Base-by-base conservation (phyloP, 768 basidiomycete species). In the Agaricus subrufescens region DNA sequence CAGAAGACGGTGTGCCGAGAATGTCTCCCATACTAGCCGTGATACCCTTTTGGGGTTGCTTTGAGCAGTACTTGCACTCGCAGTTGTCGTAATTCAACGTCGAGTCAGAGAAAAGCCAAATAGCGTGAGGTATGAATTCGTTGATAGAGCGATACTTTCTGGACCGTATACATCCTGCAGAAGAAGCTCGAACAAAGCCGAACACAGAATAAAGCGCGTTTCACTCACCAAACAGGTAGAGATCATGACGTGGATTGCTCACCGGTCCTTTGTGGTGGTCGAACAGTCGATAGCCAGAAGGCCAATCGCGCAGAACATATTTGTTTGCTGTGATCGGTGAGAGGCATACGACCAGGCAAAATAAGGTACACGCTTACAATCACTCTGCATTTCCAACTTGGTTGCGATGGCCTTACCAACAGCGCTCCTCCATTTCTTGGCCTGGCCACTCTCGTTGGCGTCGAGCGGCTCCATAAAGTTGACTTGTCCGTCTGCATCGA, bases 81-180 rank as follows among this genome's bases (percentile, higher is more conserved):
- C 90, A 93, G 43, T 77, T 77, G 2, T 66, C 63, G 45, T 75
- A 75, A 58, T 78, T 67, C 57, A 77, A 64, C 2, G 72, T 73
- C 0, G 72, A 63, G 57, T 89, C 85, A 6, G 73, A 73, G 67
- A 85, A 74, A 9, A 94, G 79, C 91, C 91, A 94, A 56, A 84
- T 74, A 2, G 88, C 88, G 62, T 94, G 92, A 3, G 91, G 90
- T 46, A 87, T 80, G 66, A 94, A 91, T 65, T 94, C 92, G 47
- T 87, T 86, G n/a, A 84, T 74, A 11, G 91, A 92, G 43, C 92
- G 87, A 68, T 92, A 94, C 34, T 74, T 72, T 42, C 66, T 67
- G 52, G 73, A 79, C 30, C 70, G 72, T 40, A 75, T 69, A 14
- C 49, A 56, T 2, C 84, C 85, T 70, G 71, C 69, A 75, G 54